Base-by-base conservation (phyloP, 495 filamentous ascomycete genomes). In the Penicillium dipodomyicola region DNA sequence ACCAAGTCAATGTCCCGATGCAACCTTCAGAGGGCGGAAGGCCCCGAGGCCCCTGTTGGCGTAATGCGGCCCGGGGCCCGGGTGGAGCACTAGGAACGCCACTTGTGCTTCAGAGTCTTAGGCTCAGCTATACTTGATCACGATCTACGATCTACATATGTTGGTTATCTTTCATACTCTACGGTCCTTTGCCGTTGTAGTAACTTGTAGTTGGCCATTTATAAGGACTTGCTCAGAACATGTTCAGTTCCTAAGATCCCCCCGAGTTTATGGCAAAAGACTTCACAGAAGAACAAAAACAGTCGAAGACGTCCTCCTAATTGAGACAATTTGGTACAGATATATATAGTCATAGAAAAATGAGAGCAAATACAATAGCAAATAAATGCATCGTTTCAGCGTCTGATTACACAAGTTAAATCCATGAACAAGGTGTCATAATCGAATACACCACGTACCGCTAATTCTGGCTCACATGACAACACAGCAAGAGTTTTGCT, bases 401-500 rank as follows among this genome's bases (percentile, higher is more conserved):
- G 39, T 44, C 43, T 55, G 53, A 60, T 63, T 63, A 52, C 46
- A 65, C 37, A 56, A 61, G 40, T 52, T 37, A 47, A 52, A 43
- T 52, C 35, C 50, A 58, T 49, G 33, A 22, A 52, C 9, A 29
- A 29, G 32, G 39, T 23, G 30, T 30, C 25, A 15, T 48, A 45
- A 37, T 11, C 19, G 14, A 17, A 43, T n/a, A 43, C 48, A 29
- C 20, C 22, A 42, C 43, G 15, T 17, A 42, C 14, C 17, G 37
- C 37, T 12, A 17, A 54, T 47, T 8, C 15, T 33, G 41, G 20
- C 40, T 56, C 62, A 96, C 87, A 92, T 92, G 46, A 96, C 68
- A 43, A 87, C 64, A 72, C 92, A 95, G 82, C 93, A 97, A 30
- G 89, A 92, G 77, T 96, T 97, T 71, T 96, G 93, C 73, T 96